Conservation (phyloP, 176 grass and related monocot species). For the Musa schizocarpa region DNA sequence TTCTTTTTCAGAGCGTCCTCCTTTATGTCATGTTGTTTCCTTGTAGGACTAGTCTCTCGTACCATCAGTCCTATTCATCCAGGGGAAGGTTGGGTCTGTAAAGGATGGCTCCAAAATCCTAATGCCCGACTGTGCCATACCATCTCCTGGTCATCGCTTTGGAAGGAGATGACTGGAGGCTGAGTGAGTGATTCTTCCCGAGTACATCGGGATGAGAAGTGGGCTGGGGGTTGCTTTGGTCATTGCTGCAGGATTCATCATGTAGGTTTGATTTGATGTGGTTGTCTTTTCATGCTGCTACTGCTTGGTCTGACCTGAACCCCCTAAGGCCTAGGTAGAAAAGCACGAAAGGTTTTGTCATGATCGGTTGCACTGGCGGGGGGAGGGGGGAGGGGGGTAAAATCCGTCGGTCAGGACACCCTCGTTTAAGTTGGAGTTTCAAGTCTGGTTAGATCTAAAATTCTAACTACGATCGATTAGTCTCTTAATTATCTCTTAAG, state of each 20-base stretch:
- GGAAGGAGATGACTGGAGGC: background rate
- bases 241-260: constrained; percentile 8
- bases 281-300: background rate
- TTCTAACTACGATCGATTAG: no score
- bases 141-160: background rate
- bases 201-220: background rate
- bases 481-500: no score
- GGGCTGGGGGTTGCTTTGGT: background rate
- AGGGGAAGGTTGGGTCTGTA: no score
- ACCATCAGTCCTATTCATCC: background rate
- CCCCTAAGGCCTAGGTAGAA: background rate
- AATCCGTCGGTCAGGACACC: background rate
- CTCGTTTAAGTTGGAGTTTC: background rate
- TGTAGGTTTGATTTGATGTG: constrained; percentile 19
- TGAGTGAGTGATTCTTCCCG: background rate
- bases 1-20: background rate
- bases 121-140: background rate
- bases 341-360: background rate
- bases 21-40: background rate
- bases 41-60: background rate
- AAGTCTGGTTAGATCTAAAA: no score
- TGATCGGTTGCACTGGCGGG: background rate
- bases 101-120: background rate
- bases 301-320: background rate
- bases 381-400: background rate